phyloP scores from a whole-genome alignment of 441 rosid species.

The Aleurites moluccanus region DNA sequence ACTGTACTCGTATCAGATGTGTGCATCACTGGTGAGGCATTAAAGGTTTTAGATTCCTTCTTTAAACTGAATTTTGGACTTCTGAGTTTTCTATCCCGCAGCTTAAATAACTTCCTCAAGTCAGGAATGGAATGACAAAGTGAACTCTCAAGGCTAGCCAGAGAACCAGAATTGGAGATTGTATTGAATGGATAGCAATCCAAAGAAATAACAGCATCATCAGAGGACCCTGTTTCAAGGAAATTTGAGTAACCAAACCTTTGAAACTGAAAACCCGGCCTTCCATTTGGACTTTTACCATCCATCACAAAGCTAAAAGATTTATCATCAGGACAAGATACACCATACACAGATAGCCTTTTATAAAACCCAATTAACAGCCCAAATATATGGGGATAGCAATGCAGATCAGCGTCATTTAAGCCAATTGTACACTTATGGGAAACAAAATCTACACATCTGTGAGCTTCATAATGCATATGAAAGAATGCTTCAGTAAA shows the following conservation, averaged over 20 bases:
- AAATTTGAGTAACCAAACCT: constrained; percentile 84
- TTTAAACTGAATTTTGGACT: constrained; percentile 38
- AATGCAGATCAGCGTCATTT: constrained; percentile 77
- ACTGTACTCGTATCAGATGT: constrained; percentile 23
- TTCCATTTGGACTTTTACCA: constrained; percentile 31
- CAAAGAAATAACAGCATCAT: constrained; percentile 56
- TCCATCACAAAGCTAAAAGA: constrained; percentile 28
- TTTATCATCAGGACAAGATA: constrained; percentile 31
- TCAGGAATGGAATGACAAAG: constrained; percentile 49
- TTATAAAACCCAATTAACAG: constrained; percentile 55
- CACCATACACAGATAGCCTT: constrained; percentile 47
- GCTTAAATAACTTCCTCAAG: constrained; percentile 55
- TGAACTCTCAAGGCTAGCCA: constrained; percentile 57
- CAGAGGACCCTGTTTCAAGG: constrained; percentile 50
- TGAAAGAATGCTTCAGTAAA: constrained; percentile 47
- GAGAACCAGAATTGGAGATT: constrained; percentile 50
- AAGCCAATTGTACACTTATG: constrained; percentile 50
- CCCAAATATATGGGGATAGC: constrained; percentile 68
- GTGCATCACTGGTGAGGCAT: constrained; percentile 23
- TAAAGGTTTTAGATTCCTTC: constrained; percentile 30
- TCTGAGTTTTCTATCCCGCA: constrained; percentile 42
- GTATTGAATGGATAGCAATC: constrained; percentile 76
- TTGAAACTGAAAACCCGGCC: constrained; percentile 49
- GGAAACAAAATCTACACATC: constrained; percentile 30
- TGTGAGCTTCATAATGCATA: constrained; percentile 57